Percentiles rank a stretch among this genome's conserved stretches.
phyloP scores from a whole-genome alignment of 768 basidiomycete genomes.

The Lactarius vividus region DNA sequence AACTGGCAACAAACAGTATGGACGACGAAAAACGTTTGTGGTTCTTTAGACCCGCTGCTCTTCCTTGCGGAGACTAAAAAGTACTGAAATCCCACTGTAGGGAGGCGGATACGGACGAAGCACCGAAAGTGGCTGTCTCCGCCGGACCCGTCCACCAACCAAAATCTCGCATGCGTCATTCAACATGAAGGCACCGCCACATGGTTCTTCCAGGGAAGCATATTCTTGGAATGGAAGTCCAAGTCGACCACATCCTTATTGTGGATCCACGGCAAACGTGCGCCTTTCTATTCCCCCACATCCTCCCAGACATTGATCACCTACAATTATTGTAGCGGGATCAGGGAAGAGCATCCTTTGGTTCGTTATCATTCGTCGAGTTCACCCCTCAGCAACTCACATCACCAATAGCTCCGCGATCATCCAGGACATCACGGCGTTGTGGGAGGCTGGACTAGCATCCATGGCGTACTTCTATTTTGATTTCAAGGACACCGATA shows the following conservation, averaged over 20 bases:
- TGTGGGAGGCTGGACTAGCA: neutral
- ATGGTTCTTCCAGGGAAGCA: neutral
- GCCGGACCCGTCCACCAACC: neutral
- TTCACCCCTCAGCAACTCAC: too few relatives aligned
- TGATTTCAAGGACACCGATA: neutral
- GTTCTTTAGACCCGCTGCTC: neutral
- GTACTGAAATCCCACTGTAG: neutral
- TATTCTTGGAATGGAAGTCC: neutral
- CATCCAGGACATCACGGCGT: neutral
- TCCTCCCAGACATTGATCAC: neutral
- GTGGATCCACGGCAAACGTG: slow-evolving; percentile 6
- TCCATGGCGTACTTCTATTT: neutral
- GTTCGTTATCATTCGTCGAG: too few relatives aligned
- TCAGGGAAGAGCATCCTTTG: too few relatives aligned
- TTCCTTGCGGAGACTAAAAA: neutral
- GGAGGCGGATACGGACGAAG: neutral
- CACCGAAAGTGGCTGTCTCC: neutral
- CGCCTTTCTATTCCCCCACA: too few relatives aligned
- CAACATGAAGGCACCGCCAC: neutral
- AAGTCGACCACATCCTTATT: neutral
- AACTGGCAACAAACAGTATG: neutral
- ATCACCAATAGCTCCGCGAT: neutral
- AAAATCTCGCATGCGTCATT: neutral
- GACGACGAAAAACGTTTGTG: neutral
- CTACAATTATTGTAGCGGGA: too few relatives aligned